Conservation (phyloP, 495 filamentous ascomycete genomes). For the Neurospora sp. region DNA sequence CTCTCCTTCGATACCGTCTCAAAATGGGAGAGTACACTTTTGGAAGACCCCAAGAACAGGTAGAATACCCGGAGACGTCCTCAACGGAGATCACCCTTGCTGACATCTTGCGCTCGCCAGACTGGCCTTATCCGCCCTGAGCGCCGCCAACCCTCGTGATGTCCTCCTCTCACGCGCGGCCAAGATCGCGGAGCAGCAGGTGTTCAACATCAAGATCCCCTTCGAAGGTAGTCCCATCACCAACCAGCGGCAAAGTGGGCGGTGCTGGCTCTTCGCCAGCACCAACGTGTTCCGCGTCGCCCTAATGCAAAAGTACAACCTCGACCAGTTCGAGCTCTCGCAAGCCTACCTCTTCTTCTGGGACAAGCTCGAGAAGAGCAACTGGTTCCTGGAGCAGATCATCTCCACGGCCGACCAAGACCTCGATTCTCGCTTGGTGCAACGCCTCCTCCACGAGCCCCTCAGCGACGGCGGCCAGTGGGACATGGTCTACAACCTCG, state of each 20-base stretch:
- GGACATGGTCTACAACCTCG: constrained; percentile 86
- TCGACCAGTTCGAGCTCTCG: constrained; percentile 71
- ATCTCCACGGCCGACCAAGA: constrained; percentile 60
- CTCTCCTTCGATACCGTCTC: constrained; percentile 37
- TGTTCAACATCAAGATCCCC: constrained; percentile 75
- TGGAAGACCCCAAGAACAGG: constrained; percentile 56
- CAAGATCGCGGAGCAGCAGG: constrained; percentile 55
- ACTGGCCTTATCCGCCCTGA: constrained; percentile 60
- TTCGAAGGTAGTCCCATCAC: constrained; percentile 77
- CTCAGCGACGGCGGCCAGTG: constrained; percentile 80
- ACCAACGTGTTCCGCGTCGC: constrained; percentile 82
- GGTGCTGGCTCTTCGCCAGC: constrained; percentile 84
- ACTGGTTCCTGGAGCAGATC: constrained; percentile 77
- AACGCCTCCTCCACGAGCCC: constrained; percentile 52
- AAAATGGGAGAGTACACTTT: constrained; percentile 50
- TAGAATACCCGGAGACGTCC: constrained; percentile 10
- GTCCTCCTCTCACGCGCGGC: constrained; percentile 47
- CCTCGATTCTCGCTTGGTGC: constrained; percentile 58
- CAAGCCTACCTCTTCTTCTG: constrained; percentile 91
- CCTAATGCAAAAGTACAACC: constrained; percentile 68
- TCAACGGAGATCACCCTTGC: background rate
- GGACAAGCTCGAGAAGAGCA: constrained; percentile 89
- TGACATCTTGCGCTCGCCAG: constrained; percentile 10
- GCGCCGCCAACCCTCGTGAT: constrained; percentile 41
- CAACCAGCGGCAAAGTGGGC: constrained; percentile 66